A percentile compares a stretch with the other conserved stretches of the same genome.
These are phyloP conservation scores for Knufia fluminis DNA, from an alignment of 2,329 filamentous ascomycete species.

Conservation along the genomic window DNA sequence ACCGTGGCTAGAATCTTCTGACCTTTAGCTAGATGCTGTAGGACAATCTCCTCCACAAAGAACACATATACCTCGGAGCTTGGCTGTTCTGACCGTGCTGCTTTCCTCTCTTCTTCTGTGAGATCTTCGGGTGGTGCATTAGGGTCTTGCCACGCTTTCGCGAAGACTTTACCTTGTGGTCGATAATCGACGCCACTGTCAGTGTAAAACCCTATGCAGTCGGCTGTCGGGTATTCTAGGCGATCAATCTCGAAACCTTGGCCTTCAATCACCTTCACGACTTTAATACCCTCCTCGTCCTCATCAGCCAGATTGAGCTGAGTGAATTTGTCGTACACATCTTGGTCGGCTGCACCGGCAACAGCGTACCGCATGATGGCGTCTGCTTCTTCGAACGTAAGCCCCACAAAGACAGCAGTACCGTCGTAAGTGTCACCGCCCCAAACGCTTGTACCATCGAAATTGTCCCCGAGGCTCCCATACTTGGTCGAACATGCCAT, in stretches of 20 bases:
- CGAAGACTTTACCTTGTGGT: conserved; percentile 46
- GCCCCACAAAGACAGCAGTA: conserved; percentile 25
- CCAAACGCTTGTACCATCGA: conserved; percentile 35
- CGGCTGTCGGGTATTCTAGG: conserved; percentile 39
- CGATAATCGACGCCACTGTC: conserved; percentile 35
- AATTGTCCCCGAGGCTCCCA: conserved; percentile 39
- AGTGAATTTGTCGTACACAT: conserved; percentile 31
- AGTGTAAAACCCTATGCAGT: conserved; percentile 41
- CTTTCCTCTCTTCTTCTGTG: conserved; percentile 25
- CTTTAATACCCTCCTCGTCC: conserved; percentile 28
- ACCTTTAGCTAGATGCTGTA: conserved; percentile 52
- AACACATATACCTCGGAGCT: conserved; percentile 42
- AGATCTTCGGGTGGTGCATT: conserved; percentile 32
- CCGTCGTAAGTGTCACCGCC: conserved; percentile 25
- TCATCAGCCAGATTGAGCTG: conserved; percentile 23
- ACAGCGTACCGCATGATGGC: conserved; percentile 44
- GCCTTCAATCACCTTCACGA: conserved; percentile 36
- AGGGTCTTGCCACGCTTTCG: conserved; percentile 42
- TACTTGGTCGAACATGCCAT: conserved; percentile 61
- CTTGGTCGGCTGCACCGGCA: conserved; percentile 36
- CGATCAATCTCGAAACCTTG: conserved; percentile 53
- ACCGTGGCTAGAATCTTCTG: conserved; percentile 53
- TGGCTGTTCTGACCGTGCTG: conserved; percentile 27
- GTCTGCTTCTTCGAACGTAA: conserved; percentile 39
- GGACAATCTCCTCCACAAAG: conserved; percentile 56